Evolutionary conservation across 148 eudicot genomes (phyloP), one percentile per base, ranked within the genome.

Genomic region (Vaccinium vitisidaea): DNA sequence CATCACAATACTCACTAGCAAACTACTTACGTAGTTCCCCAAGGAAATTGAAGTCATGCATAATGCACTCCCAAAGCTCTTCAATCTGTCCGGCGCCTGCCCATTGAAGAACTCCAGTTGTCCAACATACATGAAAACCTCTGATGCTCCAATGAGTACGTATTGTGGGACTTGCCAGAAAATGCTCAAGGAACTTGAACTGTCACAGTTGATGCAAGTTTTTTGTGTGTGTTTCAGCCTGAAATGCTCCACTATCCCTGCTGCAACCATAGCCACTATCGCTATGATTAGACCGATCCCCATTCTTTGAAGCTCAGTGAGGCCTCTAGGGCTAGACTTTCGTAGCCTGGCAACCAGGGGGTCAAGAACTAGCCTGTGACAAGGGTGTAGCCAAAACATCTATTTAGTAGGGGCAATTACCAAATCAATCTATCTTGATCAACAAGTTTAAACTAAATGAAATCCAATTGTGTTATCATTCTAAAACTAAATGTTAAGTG

Each of bases 141-240:
- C 93, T 0, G 98, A 94, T 19, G 92, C 94, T n/a, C 98, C 95
- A 19, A 94, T 84, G 0, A 94, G 86, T 75, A 87, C 90, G 61
- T 92, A 94, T 59, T 94, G 95, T 13, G 98, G 98, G 55, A 89
- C 83, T 84, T 94, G 98, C 95, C 94, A 94, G 18, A 92, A 87
- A 4, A 94, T 93, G 84, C 93, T 91, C 46, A 93, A 25, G 12
- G 90, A 85, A 82, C 94, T 92, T 2, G 90, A 84, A 27, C 83
- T 81, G 8, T 15, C 80, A 21, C 92, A 92, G 6, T 78, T 52
- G 12, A 71, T 56, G 80, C 90, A 91, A 78, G 84, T 63, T 23
- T 83, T 63, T 15, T 32, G 75, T 10, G 86, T 88, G 21, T 86
- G 81, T 75, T 86, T 89, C 4, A 94, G 46, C 54, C 98, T 90